phyloP scores from a whole-genome alignment of 495 filamentous ascomycete genomes.

The Podospora conica region DNA sequence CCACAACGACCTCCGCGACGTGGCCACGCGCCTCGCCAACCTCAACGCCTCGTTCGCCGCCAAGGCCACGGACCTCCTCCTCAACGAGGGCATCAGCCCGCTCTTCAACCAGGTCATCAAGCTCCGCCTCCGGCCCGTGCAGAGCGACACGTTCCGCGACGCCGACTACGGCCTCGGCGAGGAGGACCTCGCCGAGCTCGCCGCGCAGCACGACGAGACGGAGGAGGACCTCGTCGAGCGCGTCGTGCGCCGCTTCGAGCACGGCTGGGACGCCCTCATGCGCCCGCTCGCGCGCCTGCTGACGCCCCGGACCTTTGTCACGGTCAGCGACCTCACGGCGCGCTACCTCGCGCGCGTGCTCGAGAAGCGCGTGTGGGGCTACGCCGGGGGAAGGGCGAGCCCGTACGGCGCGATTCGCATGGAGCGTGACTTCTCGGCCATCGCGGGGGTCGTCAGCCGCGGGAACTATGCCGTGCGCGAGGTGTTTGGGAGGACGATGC shows the following conservation, averaged over 20 bases:
- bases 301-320: conserved; percentile 60
- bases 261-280: conserved; percentile 78
- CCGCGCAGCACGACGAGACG: conserved; percentile 44
- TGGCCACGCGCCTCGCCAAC: conserved; percentile 57
- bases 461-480: conserved; percentile 78
- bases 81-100: conserved; percentile 73
- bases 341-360: conserved; percentile 65
- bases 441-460: conserved; percentile 68
- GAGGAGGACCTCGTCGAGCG: conserved; percentile 48
- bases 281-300: conserved; percentile 79
- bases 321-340: conserved; percentile 64
- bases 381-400: conserved; percentile 66
- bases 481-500: conserved; percentile 67
- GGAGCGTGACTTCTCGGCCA: conserved; percentile 78
- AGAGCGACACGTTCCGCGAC: conserved; percentile 85
- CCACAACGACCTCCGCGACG: conserved; percentile 61
- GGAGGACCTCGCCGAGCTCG: conserved; percentile 46
- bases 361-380: conserved; percentile 87
- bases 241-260: conserved; percentile 69
- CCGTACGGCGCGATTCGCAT: conserved; percentile 79
- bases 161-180: conserved; percentile 65
- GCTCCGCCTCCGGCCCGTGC: conserved; percentile 73
- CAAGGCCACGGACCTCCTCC: conserved; percentile 76
- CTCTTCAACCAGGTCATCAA: conserved; percentile 86
- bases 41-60: conserved; percentile 64